Conservation (phyloP, 371 early-diverging fungal species). For the Mucor velutinosus region DNA sequence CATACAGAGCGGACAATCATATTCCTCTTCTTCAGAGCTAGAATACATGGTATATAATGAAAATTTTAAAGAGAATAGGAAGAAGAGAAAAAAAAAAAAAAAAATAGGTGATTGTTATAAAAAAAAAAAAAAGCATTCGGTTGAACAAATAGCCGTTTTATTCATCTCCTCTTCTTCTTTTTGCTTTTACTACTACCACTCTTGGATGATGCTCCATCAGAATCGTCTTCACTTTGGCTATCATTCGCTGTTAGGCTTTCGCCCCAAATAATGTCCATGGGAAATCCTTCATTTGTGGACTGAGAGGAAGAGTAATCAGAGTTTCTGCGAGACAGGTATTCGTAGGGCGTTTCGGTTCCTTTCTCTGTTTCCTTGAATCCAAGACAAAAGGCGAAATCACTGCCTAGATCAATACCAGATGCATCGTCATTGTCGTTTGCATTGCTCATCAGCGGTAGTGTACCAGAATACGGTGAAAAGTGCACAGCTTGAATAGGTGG, state of each 20-base stretch:
- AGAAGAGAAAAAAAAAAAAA: neutral
- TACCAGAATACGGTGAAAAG: slow-evolving; percentile 40
- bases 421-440: slow-evolving; percentile 21
- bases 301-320: slow-evolving; percentile 34
- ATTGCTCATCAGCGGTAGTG: slow-evolving; percentile 37
- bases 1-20: slow-evolving; percentile 96
- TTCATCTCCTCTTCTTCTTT: slow-evolving; percentile 30
- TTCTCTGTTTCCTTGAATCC: slow-evolving; percentile 37
- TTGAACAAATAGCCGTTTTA: neutral
- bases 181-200: slow-evolving; percentile 9
- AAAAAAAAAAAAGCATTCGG: neutral
- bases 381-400: slow-evolving; percentile 48
- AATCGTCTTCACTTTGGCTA: neutral
- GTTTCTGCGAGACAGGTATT: slow-evolving; percentile 30
- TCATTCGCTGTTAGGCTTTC: slow-evolving; percentile 21
- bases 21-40: neutral
- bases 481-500: slow-evolving; percentile 42
- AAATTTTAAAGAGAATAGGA: neutral
- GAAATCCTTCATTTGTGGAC: slow-evolving; percentile 19
- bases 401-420: slow-evolving; percentile 41
- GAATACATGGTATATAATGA: slow-evolving; percentile 7
- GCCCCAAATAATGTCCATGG: slow-evolving; percentile 28
- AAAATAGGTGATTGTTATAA: neutral
- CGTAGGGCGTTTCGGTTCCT: slow-evolving; percentile 30
- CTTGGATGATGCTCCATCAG: neutral